phyloP scores from a whole-genome alignment of 148 eudicot genomes.

The Camellia sinensis region DNA sequence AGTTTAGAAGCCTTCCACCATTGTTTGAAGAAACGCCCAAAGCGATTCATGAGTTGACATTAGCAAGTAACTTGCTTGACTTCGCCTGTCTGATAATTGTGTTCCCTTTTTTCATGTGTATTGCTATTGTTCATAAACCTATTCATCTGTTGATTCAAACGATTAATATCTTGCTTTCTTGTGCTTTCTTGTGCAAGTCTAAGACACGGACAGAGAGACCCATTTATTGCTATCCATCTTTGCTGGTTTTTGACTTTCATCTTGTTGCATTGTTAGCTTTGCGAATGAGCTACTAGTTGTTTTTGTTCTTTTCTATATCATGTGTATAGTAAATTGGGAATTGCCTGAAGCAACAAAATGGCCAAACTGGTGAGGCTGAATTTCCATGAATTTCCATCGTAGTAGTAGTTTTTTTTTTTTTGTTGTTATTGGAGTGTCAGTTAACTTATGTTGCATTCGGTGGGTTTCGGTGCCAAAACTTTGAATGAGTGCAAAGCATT shows the following conservation, averaged over 20 bases:
- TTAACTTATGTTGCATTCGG: background rate
- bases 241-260: background rate
- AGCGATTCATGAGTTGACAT: slow-evolving; percentile 66
- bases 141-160: background rate
- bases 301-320: no score
- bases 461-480: background rate
- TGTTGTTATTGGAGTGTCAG: background rate
- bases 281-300: background rate
- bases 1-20: slow-evolving; percentile 85
- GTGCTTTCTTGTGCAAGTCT: background rate
- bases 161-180: background rate
- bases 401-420: background rate
- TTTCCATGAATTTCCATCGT: background rate
- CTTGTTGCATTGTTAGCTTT: background rate
- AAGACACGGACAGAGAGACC: background rate
- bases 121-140: background rate
- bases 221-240: background rate
- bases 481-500: background rate
- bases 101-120: background rate
- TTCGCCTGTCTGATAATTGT: background rate
- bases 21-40: slow-evolving; percentile 64
- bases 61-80: slow-evolving; percentile 62
- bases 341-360: no score
- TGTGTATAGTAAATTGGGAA: background rate
- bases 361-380: background rate